Base-by-base conservation (phyloP, 257 asterid species). In the Fraxinus americana region DNA sequence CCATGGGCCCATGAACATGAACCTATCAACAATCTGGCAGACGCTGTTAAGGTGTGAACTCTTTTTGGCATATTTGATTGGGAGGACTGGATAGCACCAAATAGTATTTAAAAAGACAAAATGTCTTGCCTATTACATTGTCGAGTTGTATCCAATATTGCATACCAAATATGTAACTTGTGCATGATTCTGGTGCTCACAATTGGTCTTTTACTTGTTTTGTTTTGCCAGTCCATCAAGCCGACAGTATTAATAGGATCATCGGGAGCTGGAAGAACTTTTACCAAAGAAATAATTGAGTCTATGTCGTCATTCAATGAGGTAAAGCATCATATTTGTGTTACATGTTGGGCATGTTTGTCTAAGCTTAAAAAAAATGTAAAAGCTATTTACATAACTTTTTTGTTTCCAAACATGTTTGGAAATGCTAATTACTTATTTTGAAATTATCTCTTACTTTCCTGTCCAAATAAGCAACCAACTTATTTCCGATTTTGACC, bases 1-100 rank as follows among this genome's bases (percentile, higher is more conserved):
- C 93, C 95, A 1, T 90, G 94, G 94, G 94, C 94, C 16, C 94
- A 90, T 35, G 90, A 87, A 83, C 91, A 90, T 6, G 86, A 87
- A 75, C 92, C 91, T 8, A 86, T 90, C 79, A 63, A 45, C 72
- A 86, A 84, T 68, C 85, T 90, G 82, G 83, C 87, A 67, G 89
- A 88, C 21, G 94, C 91, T 71, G 87, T 90, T 34, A 88, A 90
- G 90, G 94, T 90, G 74, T 74, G 75, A 32, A 23, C 65, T 67
- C 59, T n/a, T 32, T 69, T 19, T 61, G 35, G n/a, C 32, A 12
- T 63, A 19, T 11, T 63, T 23, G 35, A 27, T 11, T 2, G 2
- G 35, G 69, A 63, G 16, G 68, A 9, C 13, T 23, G 17, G 14
- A n/a, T 54, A 17, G 7, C 65, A 54, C 25, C 65, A 5, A 54